Base-by-base conservation (phyloP, 495 filamentous ascomycete genomes). In the Friedmanniomyces simplex region DNA sequence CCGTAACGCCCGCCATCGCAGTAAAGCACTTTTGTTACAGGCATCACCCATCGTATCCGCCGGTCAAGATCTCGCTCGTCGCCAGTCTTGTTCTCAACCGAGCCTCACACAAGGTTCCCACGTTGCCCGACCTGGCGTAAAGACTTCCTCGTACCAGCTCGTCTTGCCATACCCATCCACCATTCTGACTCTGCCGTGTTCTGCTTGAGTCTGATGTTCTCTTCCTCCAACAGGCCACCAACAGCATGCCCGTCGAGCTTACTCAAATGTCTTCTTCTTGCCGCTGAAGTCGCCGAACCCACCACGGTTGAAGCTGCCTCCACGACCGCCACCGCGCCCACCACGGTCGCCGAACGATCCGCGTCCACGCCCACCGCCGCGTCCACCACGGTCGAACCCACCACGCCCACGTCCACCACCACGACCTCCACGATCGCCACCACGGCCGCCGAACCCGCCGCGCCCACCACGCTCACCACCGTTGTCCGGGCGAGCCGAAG, bases 261-360 rank as follows among this genome's bases (percentile, higher is more conserved):
- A 28, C 79, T 86, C 88, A 70, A 98, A 96, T 62, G 85, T 93
- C 71, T 81, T 83, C 82, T 94, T 95, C 78, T 84, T 85, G 66
- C 93, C 93, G 75, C 88, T 78, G 79, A 91, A 96, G 71, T 89
- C 86, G 37, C 86, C 82, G 63, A 91, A 88, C 56, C 80, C 78
- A 54, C 87, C 87, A 67, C 82, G 79, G 75, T 82, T 87, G 70
- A 54, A 67, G 43, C 55, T 65, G 34, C 74, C 73, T 45, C 77
- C 72, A 55, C 72, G 61, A 22, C 67, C 57, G 47, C 73, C 74
- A 47, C 77, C 73, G 54, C 74, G 64, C n/a, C 68, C 62, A 47
- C 76, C 76, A 51, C 63, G 63, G 71, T 89, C 86, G 32, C 85
- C 82, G 62, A 91, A 88, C 56, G 80, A 78, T 52, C 87, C 87